Percentiles rank a stretch among this genome's conserved stretches.
These are phyloP conservation scores for Trametes gibbosa DNA, from an alignment of 768 basidiomycete species.

Conservation along the genomic window DNA sequence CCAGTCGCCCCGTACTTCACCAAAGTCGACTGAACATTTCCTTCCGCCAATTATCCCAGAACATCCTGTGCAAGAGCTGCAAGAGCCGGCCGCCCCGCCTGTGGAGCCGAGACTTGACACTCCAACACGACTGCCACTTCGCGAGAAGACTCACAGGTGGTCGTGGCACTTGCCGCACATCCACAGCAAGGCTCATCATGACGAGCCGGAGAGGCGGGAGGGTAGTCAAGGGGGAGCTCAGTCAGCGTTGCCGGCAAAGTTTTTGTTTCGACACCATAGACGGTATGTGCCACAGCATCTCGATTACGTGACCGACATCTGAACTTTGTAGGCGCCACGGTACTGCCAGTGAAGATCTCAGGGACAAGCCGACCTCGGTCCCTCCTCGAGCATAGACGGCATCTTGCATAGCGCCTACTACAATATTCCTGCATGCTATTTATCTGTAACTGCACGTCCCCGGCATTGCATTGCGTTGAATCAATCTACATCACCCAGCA, in stretches of 20 bases:
- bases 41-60: neutral
- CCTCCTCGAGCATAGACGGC: neutral
- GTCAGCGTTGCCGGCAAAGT: neutral
- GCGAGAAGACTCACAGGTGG: constrained; percentile 6
- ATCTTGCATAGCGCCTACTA: neutral
- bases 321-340: neutral
- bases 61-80: neutral
- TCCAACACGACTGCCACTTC: neutral
- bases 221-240: neutral
- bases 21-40: neutral
- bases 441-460: neutral
- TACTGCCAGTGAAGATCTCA: constrained; percentile 3
- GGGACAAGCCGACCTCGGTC: neutral
- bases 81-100: too few relatives aligned
- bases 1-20: constrained; percentile 2
- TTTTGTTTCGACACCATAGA: constrained; percentile 10
- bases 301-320: neutral
- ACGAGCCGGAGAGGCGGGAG: neutral
- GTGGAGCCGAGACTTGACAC: neutral
- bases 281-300: neutral
- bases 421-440: neutral
- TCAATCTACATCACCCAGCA: neutral
- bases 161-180: constrained; percentile 10
- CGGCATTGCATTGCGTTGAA: neutral
- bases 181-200: neutral